Evolutionary conservation across 192 early-diverging fungal genomes (phyloP), one percentile per base, ranked within the genome.

Genomic region (Chytriomyces confervae): DNA sequence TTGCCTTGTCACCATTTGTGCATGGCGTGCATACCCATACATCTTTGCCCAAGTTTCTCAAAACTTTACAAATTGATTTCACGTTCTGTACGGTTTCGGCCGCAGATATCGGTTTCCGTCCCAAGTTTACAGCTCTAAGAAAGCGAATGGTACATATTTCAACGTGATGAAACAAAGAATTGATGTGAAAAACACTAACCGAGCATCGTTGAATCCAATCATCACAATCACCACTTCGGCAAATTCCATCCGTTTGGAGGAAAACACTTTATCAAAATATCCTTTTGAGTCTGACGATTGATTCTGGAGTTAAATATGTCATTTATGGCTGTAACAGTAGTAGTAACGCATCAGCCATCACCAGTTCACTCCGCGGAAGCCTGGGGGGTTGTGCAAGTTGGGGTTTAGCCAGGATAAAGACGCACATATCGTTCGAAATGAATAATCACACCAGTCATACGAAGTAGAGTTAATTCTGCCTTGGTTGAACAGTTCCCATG

Each of bases 161-260:
- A 36, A 36, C 36, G 36, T 36, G 36, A 36, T 36, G 36, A 3
- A 36, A 36, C 36, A 36, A 36, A 36, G 36, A 36, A 36, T 36
- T 36, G 3, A 36, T 36, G 36, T 36, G 36, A 45, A 44, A 62
- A 20, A 9, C 7, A 11, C 48, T n/a, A 47, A 85, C 84, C 84
- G 50, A 46, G 61, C 66, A 64, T 86, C 85, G 53, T 83, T 76
- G 62, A 78, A 84, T 47, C 85, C 85, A 24, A 86, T 13, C 48
- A 86, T 53, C 8, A 86, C 36, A 9, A 86, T 61, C n/a, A 83
- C 83, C 49, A 84, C 61, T 53, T 84, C 78, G n/a, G 82, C 85
- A 48, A 29, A 62, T 50, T 74, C 70, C 18, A 77, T 79, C 10
- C 46, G 7, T 23, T 74, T 62, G 36, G 68, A 50, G 6, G 76